phyloP scores from a whole-genome alignment of 108 stramenopile species.

The Asterionellopsis glacialis region DNA sequence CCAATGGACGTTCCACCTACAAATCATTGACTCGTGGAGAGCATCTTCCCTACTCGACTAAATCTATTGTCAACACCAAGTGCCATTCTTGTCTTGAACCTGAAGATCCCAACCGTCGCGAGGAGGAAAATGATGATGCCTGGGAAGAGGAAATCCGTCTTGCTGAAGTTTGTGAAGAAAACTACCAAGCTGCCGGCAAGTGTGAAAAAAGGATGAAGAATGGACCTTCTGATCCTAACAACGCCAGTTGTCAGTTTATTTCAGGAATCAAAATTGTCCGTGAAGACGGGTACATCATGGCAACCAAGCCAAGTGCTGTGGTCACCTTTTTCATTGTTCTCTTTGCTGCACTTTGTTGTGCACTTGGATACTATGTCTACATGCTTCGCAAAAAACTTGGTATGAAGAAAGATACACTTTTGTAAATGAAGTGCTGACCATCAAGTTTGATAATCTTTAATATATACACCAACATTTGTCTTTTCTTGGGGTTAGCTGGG shows the following conservation, averaged over 20 bases:
- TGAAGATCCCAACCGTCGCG: slow-evolving; percentile 17
- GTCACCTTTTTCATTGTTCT: slow-evolving; percentile 47
- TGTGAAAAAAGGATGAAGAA: slow-evolving; percentile 53
- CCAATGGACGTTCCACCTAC: slow-evolving; percentile 31
- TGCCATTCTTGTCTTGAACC: slow-evolving; percentile 56
- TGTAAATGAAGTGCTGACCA: neutral
- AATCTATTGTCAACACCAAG: slow-evolving; percentile 36
- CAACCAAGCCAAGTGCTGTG: slow-evolving; percentile 32
- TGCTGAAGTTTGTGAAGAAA: slow-evolving; percentile 56
- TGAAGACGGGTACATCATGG: slow-evolving; percentile 54
- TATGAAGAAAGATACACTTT: neutral
- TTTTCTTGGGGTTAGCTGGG: no score
- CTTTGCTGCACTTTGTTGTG: slow-evolving; percentile 34
- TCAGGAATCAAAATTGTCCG: slow-evolving; percentile 71
- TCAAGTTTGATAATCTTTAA: no score
- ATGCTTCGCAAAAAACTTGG: slow-evolving; percentile 24
- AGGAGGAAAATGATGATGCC: slow-evolving; percentile 39
- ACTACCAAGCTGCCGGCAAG: slow-evolving; percentile 70
- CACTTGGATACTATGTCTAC: slow-evolving; percentile 40
- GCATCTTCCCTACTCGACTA: slow-evolving; percentile 48
- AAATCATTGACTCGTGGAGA: slow-evolving; percentile 27
- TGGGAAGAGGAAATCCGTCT: slow-evolving; percentile 38
- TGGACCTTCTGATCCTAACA: slow-evolving; percentile 29
- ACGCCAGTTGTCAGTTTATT: slow-evolving; percentile 77
- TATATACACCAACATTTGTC: no score